Evolutionary conservation across 208 protist species (phyloP).

Genomic region (Herpetomonas samuelpessoai): DNA sequence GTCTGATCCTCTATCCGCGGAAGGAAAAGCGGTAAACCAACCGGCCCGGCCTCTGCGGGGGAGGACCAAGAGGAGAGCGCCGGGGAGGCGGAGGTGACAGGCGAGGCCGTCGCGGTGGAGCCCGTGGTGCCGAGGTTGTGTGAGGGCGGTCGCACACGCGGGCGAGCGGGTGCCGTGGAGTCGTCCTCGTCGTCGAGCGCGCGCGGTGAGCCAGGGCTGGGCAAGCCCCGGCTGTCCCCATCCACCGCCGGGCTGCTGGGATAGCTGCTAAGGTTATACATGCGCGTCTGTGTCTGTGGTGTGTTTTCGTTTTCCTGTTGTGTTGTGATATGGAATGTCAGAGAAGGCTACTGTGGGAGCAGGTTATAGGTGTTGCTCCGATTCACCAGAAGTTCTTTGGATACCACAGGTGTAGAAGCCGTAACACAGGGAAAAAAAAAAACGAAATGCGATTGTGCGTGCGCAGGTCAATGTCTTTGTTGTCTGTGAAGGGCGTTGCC

Average conservation of each 20-base stretch:
- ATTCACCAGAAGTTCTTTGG: too few species aligned
- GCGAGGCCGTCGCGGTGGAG: too few species aligned
- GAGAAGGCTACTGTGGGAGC: too few species aligned
- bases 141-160: background rate
- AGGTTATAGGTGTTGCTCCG: too few species aligned
- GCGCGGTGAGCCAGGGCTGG: background rate
- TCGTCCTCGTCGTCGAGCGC: background rate
- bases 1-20: background rate
- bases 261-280: background rate
- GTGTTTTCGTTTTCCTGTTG: constrained; percentile 14
- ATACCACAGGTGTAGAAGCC: too few species aligned
- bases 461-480: too few species aligned
- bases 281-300: too few species aligned
- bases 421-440: too few species aligned
- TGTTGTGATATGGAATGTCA: too few species aligned
- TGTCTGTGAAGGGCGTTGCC: too few species aligned
- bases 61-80: background rate
- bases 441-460: too few species aligned
- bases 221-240: background rate
- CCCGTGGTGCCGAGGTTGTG: background rate
- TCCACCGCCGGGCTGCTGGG: background rate
- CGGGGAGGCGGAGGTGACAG: background rate
- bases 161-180: background rate
- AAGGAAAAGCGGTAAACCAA: background rate
- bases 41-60: too few species aligned